These are phyloP conservation scores for Amanita phalloides DNA, from an alignment of 768 basidiomycete species.

Conservation along the genomic window DNA sequence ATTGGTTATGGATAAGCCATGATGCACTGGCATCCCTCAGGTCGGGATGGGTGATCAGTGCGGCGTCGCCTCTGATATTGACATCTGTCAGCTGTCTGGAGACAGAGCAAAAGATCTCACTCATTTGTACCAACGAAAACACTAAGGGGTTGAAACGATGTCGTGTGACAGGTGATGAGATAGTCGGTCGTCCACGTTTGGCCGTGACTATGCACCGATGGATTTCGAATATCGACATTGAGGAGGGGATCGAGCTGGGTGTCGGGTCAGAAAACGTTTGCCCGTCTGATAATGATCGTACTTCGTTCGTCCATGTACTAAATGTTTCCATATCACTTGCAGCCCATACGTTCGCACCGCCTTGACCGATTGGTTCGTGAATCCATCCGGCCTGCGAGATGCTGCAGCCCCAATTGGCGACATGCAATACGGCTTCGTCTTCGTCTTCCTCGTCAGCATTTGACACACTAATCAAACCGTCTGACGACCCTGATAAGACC, in stretches of 20 bases:
- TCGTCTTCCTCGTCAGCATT: constrained; percentile 72
- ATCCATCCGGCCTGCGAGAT: constrained; percentile 72
- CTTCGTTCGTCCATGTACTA: constrained; percentile 73
- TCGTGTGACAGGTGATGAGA: constrained; percentile 43
- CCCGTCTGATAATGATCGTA: constrained; percentile 14
- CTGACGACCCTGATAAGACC: constrained; percentile 75
- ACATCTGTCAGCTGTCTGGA: neutral
- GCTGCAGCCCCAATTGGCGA: constrained; percentile 83
- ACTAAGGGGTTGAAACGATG: constrained; percentile 27
- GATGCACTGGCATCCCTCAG: constrained; percentile 24
- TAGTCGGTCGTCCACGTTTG: constrained; percentile 76
- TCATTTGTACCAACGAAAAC: constrained; percentile 70
- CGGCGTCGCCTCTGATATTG: constrained; percentile 41
- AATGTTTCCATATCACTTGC: constrained; percentile 95
- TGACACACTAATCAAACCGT: constrained; percentile 70
- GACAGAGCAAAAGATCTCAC: constrained; percentile 18
- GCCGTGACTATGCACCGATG: constrained; percentile 44
- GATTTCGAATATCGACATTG: constrained; percentile 52
- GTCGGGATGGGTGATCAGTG: constrained; percentile 37
- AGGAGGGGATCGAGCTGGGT: constrained; percentile 48
- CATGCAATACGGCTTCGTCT: constrained; percentile 72
- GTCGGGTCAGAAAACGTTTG: neutral
- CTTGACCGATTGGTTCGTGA: neutral
- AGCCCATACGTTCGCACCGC: constrained; percentile 53
- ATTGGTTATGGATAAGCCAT: constrained; percentile 42